Percentiles rank a stretch among this genome's conserved stretches.
These are phyloP conservation scores for Forsythia viridissima DNA, from an alignment of 257 asterid genomes.

Conservation along the genomic window DNA sequence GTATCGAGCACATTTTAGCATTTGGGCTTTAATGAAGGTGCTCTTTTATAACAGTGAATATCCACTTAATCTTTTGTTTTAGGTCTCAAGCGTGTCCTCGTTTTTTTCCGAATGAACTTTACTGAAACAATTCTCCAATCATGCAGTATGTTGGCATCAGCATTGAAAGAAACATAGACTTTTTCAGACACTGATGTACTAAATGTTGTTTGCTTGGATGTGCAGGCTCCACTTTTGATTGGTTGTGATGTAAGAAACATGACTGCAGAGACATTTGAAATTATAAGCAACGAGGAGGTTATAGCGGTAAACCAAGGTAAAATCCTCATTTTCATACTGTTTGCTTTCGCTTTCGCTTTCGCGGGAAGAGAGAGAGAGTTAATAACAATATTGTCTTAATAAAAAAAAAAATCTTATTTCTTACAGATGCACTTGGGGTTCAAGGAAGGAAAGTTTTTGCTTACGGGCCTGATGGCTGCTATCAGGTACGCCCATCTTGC, in stretches of 20 bases:
- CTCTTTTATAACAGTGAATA: conserved; percentile 4
- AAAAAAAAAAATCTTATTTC: conserved; percentile 11
- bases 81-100: background rate
- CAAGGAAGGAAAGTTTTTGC: conserved; percentile 82
- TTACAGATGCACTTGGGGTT: conserved; percentile 86
- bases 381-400: background rate
- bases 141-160: background rate
- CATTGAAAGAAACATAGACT: background rate
- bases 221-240: conserved; percentile 85
- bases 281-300: conserved; percentile 79
- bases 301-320: conserved; percentile 91
- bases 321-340: background rate
- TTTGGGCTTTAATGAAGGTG: conserved; percentile 99
- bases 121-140: background rate
- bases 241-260: conserved; percentile 96
- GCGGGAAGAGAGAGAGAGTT: background rate
- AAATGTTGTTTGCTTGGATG: conserved; percentile 13
- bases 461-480: conserved; percentile 59
- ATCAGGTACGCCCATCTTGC: conserved; percentile 47
- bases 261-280: conserved; percentile 66
- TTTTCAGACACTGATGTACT: background rate
- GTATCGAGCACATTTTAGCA: conserved; percentile 92
- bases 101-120: background rate
- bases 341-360: background rate
- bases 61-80: background rate